A percentile compares a stretch with the other conserved stretches of the same genome.
Conservation (phyloP, 2,329 filamentous ascomycete genomes). For the Colletotrichum trifolii region DNA sequence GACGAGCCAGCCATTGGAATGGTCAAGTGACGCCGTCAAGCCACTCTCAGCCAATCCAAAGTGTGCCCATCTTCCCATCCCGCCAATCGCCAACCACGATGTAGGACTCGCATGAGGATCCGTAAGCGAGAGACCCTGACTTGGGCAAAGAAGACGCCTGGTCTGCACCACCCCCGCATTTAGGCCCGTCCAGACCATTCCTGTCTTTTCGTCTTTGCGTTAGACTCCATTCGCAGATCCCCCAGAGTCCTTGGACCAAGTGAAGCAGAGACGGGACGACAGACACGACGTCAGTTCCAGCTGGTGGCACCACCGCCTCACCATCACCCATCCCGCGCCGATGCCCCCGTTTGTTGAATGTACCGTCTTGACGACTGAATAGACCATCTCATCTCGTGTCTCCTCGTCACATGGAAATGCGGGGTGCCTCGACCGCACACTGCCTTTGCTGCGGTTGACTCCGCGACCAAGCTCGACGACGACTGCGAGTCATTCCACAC, state of each 20-base stretch:
- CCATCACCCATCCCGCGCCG: not conserved
- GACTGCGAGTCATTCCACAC: constrained; percentile 1
- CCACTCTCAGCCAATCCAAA: constrained; percentile 8
- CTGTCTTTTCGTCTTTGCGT: not conserved
- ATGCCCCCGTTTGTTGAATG: constrained; percentile 6
- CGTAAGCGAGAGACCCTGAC: constrained; percentile 24
- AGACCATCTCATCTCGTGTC: not conserved
- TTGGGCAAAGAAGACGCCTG: constrained; percentile 8
- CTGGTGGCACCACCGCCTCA: constrained; percentile 21
- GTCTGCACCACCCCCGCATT: constrained; percentile 32
- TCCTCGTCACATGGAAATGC: constrained; percentile 33
- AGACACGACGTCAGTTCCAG: constrained; percentile 17
- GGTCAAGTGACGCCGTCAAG: constrained; percentile 13
- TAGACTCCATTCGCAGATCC: too few species aligned
- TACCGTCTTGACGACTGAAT: not conserved
- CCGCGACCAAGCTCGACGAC: constrained; percentile 13
- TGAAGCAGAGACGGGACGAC: constrained; percentile 19
- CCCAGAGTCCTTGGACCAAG: too few species aligned
- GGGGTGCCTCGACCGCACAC: constrained; percentile 22
- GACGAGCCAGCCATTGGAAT: not conserved
- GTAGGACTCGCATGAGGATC: constrained; percentile 1
- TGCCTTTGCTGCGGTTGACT: constrained; percentile 5
- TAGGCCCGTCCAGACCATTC: constrained; percentile 27
- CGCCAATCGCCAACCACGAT: too few species aligned
- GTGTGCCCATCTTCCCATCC: not conserved